Conservation (phyloP, 306 rosid species). For the Malus sieversii region DNA sequence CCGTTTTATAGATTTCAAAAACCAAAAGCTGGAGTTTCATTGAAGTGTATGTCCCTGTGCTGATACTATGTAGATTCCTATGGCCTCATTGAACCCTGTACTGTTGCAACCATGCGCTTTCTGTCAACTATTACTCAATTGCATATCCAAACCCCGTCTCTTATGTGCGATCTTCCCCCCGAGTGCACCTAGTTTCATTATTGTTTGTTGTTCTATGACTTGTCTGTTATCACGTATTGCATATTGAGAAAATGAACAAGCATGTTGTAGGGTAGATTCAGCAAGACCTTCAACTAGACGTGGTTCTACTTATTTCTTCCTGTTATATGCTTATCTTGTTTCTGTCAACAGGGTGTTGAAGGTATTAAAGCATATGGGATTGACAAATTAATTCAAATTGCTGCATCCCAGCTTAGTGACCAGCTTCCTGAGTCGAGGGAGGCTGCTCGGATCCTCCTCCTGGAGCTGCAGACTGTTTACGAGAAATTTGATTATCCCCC, state of each 20-base stretch:
- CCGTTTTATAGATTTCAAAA: not conserved
- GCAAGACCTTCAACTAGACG: not conserved
- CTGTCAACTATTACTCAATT: not conserved
- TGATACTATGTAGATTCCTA: not conserved
- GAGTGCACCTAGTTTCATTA: not conserved
- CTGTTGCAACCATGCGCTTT: not conserved
- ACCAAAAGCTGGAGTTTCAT: not conserved
- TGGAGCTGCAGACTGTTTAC: conserved; percentile 77
- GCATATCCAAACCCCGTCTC: too few species aligned
- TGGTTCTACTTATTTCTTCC: not conserved
- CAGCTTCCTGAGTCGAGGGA: conserved; percentile 97
- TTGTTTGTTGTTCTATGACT: not conserved
- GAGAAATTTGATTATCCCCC: conserved; percentile 42
- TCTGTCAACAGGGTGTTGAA: conserved; percentile 64
- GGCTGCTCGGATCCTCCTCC: conserved; percentile 79
- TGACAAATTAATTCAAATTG: conserved; percentile 84
- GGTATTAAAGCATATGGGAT: conserved; percentile 81
- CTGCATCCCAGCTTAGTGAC: conserved; percentile 89
- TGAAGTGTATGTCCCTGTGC: not conserved
- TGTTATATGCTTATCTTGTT: not conserved
- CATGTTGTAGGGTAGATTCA: not conserved
- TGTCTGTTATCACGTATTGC: not conserved
- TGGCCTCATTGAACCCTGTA: not conserved
- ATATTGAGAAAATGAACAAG: not conserved
- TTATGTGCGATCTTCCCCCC: not conserved